A percentile compares a stretch with the other conserved stretches of the same genome.
These are phyloP conservation scores for Amphirosellinia nigrospora DNA, from an alignment of 495 filamentous ascomycete genomes.

Conservation along the genomic window DNA sequence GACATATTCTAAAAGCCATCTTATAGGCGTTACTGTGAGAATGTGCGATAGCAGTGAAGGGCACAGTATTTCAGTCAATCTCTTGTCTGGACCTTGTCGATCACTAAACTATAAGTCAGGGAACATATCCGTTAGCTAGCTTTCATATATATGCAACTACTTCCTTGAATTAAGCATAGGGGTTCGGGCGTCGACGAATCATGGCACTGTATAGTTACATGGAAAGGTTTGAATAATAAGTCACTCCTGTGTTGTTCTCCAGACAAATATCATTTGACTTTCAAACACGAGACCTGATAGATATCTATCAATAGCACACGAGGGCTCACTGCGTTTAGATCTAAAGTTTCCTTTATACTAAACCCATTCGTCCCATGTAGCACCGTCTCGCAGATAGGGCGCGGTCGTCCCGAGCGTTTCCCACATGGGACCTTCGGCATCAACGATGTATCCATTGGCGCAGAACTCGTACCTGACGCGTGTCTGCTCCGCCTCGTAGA, in stretches of 20 bases:
- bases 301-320: neutral
- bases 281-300: neutral
- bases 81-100: neutral
- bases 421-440: conserved; percentile 60
- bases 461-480: conserved; percentile 57
- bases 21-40: neutral
- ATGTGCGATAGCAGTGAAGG: neutral
- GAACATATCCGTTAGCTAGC: neutral
- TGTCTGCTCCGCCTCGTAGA: conserved; percentile 52
- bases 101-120: neutral
- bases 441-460: conserved; percentile 60
- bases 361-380: conserved; percentile 41
- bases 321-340: neutral
- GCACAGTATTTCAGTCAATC: no score
- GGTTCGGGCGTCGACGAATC: neutral
- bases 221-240: no score
- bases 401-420: conserved; percentile 22
- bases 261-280: neutral
- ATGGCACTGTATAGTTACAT: neutral
- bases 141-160: neutral
- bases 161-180: neutral
- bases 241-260: neutral
- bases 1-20: no score
- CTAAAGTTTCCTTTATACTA: conserved; percentile 3
- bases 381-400: conserved; percentile 30